Evolutionary conservation across 1,284 basidiomycete genomes (phyloP).

Genomic region (Cutaneotrichosporon sp.): DNA sequence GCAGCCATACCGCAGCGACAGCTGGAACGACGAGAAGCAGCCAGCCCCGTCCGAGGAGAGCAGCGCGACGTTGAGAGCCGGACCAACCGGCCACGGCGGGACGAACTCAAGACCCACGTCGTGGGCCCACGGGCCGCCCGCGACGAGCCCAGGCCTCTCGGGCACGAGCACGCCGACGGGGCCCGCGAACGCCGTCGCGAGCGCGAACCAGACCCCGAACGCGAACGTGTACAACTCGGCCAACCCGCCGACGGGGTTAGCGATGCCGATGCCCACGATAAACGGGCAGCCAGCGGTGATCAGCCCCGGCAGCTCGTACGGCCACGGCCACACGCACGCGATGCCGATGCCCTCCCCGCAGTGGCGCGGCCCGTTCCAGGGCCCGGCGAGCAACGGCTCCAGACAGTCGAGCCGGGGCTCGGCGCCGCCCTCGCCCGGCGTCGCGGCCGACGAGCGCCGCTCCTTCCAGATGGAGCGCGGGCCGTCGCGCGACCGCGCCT

Average conservation of each 20-base stretch:
- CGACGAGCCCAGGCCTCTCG: background rate
- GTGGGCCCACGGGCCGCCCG: conserved; percentile 8
- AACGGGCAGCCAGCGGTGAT: conserved; percentile 14
- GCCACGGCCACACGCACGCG: conserved; percentile 3
- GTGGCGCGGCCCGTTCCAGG: conserved; percentile 46
- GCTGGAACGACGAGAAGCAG: conserved; percentile 6
- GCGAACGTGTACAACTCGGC: background rate
- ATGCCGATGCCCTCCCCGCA: conserved; percentile 24
- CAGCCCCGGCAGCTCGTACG: background rate
- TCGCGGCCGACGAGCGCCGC: conserved; percentile 28
- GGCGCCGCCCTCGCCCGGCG: conserved; percentile 43
- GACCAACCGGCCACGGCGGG: background rate
- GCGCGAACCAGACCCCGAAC: conserved; percentile 1
- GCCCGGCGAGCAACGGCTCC: conserved; percentile 44
- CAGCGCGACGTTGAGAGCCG: background rate
- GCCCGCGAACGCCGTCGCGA: background rate
- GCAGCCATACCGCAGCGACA: conserved; percentile 8
- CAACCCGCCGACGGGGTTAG: background rate
- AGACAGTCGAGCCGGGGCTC: conserved; percentile 52
- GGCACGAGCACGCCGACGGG: conserved; percentile 9
- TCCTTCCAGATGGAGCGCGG: conserved; percentile 45
- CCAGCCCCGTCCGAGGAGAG: conserved; percentile 2
- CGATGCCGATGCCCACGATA: conserved; percentile 17
- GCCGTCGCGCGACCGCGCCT: conserved; percentile 38
- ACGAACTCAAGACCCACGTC: conserved; percentile 5